Conservation (phyloP, 805 yeast genomes). For the Kodamaea neixiangensis region DNA sequence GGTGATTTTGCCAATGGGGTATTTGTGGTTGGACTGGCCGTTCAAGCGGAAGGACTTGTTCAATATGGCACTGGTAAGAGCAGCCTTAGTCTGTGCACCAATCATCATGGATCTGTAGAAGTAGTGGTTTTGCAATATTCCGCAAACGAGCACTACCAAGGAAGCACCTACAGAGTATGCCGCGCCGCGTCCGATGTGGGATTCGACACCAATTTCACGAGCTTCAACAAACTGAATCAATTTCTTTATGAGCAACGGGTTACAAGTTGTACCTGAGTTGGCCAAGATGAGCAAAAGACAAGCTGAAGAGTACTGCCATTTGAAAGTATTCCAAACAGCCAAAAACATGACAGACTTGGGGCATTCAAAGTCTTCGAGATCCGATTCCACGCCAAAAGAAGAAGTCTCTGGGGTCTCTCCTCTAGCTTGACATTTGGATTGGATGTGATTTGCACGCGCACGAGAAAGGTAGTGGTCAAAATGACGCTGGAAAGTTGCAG, state of each 20-base stretch:
- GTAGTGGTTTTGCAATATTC: slow-evolving; percentile 26
- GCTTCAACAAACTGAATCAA: slow-evolving; percentile 38
- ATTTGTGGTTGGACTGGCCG: slow-evolving; percentile 22
- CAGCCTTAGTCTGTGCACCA: slow-evolving; percentile 30
- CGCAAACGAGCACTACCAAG: slow-evolving; percentile 24
- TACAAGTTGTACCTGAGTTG: slow-evolving; percentile 25
- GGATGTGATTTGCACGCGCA: slow-evolving; percentile 21
- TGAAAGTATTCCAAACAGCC: slow-evolving; percentile 30
- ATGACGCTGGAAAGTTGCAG: slow-evolving; percentile 24
- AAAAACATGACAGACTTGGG: slow-evolving; percentile 8
- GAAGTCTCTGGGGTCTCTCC: slow-evolving; percentile 16
- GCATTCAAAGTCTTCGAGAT: slow-evolving; percentile 14
- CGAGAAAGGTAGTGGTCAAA: slow-evolving; percentile 14
- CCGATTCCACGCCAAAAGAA: slow-evolving; percentile 22
- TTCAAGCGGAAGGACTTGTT: slow-evolving; percentile 25
- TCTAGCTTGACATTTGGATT: slow-evolving; percentile 28
- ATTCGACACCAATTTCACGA: slow-evolving; percentile 35
- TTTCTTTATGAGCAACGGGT: slow-evolving; percentile 40
- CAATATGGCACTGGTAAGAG: slow-evolving; percentile 26
- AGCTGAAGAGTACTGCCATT: slow-evolving; percentile 26
- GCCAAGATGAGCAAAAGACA: slow-evolving; percentile 26
- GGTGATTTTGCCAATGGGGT: slow-evolving; percentile 25
- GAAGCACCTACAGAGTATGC: slow-evolving; percentile 44
- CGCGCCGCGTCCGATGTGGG: slow-evolving; percentile 40
- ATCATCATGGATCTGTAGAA: slow-evolving; percentile 28